A percentile compares a stretch with the other conserved stretches of the same genome.
Conservation (phyloP, 768 basidiomycete species). For the Rhizopogon sp. region DNA sequence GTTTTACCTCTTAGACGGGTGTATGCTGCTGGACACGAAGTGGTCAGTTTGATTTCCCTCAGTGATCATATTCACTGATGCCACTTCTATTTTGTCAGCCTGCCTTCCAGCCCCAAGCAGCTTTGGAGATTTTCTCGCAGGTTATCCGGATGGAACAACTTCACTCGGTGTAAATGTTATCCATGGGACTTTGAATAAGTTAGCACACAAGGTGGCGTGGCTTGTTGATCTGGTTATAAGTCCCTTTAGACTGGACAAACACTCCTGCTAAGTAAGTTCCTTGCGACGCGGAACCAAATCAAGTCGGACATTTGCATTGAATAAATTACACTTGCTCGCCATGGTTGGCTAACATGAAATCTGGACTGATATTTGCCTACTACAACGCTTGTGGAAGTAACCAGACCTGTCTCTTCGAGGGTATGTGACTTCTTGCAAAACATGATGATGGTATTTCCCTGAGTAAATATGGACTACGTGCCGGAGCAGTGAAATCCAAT, state of each 20-base stretch:
- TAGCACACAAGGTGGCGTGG: background rate
- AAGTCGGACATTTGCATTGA: too few relatives aligned
- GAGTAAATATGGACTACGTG: too few relatives aligned
- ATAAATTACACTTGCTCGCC: too few relatives aligned
- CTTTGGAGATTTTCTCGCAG: constrained; percentile 57
- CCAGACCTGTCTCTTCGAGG: too few relatives aligned
- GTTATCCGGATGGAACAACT: constrained; percentile 45
- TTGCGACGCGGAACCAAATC: background rate
- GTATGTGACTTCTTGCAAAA: too few relatives aligned
- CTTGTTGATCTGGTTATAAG: background rate
- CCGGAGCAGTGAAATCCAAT: too few relatives aligned
- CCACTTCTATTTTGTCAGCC: constrained; percentile 31
- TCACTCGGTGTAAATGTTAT: constrained; percentile 38
- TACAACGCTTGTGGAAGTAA: too few relatives aligned
- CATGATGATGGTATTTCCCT: too few relatives aligned
- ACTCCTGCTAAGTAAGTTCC: background rate
- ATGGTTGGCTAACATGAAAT: too few relatives aligned
- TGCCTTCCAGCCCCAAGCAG: constrained; percentile 55
- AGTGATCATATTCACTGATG: background rate
- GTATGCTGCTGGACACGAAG: constrained; percentile 56
- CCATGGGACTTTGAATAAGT: too few relatives aligned
- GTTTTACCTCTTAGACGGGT: constrained; percentile 36
- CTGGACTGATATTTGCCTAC: too few relatives aligned
- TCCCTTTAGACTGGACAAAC: too few relatives aligned
- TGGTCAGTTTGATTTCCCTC: constrained; percentile 37